phyloP scores from a whole-genome alignment of 768 basidiomycete genomes.

The Podaxis carcinomalis region DNA sequence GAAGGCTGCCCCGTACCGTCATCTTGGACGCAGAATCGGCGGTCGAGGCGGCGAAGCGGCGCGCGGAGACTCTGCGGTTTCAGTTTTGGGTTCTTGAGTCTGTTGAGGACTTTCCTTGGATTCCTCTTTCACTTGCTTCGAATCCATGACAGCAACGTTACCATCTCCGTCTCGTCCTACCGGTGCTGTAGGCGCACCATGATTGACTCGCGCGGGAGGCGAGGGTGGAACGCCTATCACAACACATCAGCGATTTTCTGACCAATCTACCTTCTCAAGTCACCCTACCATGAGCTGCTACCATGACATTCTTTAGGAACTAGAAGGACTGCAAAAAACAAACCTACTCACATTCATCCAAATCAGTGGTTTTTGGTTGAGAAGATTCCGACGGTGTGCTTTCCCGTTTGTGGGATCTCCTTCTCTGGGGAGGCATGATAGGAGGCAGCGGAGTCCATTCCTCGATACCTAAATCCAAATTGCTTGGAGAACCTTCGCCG shows the following conservation, averaged over 20 bases:
- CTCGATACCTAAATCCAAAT: neutral
- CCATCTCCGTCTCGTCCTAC: neutral
- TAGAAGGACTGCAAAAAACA: too few species aligned
- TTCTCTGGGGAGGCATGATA: slow-evolving; percentile 4
- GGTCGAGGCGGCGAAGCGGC: neutral
- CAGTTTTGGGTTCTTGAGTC: slow-evolving; percentile 7
- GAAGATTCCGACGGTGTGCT: neutral
- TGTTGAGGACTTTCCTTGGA: neutral
- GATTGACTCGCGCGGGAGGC: neutral
- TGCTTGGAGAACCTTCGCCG: neutral
- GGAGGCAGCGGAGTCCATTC: neutral
- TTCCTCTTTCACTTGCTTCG: neutral
- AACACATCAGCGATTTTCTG: slow-evolving; percentile 7
- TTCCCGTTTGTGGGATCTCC: slow-evolving; percentile 6
- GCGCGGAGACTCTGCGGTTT: slow-evolving; percentile 8
- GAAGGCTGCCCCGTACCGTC: slow-evolving; percentile 28
- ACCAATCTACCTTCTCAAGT: slow-evolving; percentile 5
- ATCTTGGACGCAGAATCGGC: slow-evolving; percentile 11
- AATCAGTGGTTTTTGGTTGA: neutral
- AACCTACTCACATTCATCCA: neutral
- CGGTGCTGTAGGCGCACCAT: neutral
- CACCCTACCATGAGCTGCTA: slow-evolving; percentile 10
- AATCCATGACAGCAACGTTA: neutral
- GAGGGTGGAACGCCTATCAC: neutral
- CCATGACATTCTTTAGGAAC: neutral